A percentile compares a stretch with the other conserved stretches of the same genome.
Conservation (phyloP, 2,329 filamentous ascomycete genomes). For the Biscogniauxia sp. region DNA sequence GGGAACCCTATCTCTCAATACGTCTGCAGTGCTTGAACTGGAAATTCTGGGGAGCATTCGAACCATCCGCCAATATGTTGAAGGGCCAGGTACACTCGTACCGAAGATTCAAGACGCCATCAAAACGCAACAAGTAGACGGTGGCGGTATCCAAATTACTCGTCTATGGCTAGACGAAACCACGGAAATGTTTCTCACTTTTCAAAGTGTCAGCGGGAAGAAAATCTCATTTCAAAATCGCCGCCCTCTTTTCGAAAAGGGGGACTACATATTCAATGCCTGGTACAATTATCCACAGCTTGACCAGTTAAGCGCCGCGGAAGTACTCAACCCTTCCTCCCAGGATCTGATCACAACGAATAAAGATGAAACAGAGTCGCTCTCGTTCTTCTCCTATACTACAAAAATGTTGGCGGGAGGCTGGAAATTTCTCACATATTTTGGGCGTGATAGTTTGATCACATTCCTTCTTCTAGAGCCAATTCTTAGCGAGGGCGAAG, state of each 20-base stretch:
- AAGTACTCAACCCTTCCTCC: slow-evolving; percentile 50
- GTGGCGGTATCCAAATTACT: slow-evolving; percentile 46
- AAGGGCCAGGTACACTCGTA: slow-evolving; percentile 52
- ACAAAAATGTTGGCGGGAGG: slow-evolving; percentile 62
- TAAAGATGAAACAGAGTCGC: slow-evolving; percentile 46
- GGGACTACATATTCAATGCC: slow-evolving; percentile 57
- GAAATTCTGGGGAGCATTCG: slow-evolving; percentile 61
- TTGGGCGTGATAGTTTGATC: slow-evolving; percentile 65
- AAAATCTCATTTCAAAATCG: slow-evolving; percentile 42
- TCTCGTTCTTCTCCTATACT: slow-evolving; percentile 63
- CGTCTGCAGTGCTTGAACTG: slow-evolving; percentile 52
- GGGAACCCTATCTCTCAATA: slow-evolving; percentile 55
- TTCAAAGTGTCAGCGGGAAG: slow-evolving; percentile 36
- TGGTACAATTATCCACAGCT: slow-evolving; percentile 63
- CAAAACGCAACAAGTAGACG: slow-evolving; percentile 36
- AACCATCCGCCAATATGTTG: slow-evolving; percentile 61
- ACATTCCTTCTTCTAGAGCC: slow-evolving; percentile 56
- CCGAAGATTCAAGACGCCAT: slow-evolving; percentile 55
- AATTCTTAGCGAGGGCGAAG: slow-evolving; percentile 54
- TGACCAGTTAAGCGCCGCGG: slow-evolving; percentile 46
- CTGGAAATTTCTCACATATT: slow-evolving; percentile 67
- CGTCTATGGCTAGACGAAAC: slow-evolving; percentile 62
- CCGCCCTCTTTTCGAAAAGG: slow-evolving; percentile 42
- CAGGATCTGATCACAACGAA: slow-evolving; percentile 44
- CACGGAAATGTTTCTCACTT: slow-evolving; percentile 53